A percentile compares a stretch with the other conserved stretches of the same genome.
These are phyloP conservation scores for Termitomyces sp. DNA, from an alignment of 768 basidiomycete species.

Conservation along the genomic window DNA sequence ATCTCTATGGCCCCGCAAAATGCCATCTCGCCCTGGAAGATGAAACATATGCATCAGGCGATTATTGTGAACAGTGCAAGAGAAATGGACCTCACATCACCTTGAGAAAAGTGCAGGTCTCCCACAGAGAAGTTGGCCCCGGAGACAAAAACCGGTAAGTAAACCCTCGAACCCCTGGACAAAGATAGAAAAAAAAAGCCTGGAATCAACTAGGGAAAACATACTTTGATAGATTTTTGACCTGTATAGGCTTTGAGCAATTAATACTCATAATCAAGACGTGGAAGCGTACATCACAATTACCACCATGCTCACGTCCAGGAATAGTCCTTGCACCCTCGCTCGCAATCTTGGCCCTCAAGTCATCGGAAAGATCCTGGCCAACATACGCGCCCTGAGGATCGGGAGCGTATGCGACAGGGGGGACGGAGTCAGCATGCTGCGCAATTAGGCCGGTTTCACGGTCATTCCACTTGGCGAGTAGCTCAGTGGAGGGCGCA, in stretches of 20 bases:
- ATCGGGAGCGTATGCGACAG: slow-evolving; percentile 63
- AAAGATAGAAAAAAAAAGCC: background rate
- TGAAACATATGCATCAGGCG: background rate
- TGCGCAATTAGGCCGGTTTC: slow-evolving; percentile 59
- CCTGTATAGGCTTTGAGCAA: slow-evolving; percentile 36
- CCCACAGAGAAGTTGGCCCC: slow-evolving; percentile 77
- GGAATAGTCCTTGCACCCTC: slow-evolving; percentile 76
- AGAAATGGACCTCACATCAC: slow-evolving; percentile 39
- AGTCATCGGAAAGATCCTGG: slow-evolving; percentile 45
- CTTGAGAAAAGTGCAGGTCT: slow-evolving; percentile 77
- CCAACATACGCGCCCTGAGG: slow-evolving; percentile 61
- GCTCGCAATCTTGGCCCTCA: slow-evolving; percentile 45
- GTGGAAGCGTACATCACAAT: slow-evolving; percentile 51
- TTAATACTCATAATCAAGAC: background rate
- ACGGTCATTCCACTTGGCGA: slow-evolving; percentile 70
- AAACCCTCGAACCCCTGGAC: slow-evolving; percentile 60
- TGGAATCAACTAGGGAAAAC: background rate
- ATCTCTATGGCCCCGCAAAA: slow-evolving; percentile 81
- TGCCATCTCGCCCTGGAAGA: slow-evolving; percentile 54
- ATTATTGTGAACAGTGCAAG: slow-evolving; percentile 1
- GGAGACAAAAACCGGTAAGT: slow-evolving; percentile 72
- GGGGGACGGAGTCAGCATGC: slow-evolving; percentile 46
- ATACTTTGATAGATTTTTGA: slow-evolving; percentile 68
- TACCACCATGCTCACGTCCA: slow-evolving; percentile 76
- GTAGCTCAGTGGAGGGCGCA: slow-evolving; percentile 66